These are phyloP conservation scores for Trichocladium uniseriatum DNA, from an alignment of 495 filamentous ascomycete species.

Conservation along the genomic window DNA sequence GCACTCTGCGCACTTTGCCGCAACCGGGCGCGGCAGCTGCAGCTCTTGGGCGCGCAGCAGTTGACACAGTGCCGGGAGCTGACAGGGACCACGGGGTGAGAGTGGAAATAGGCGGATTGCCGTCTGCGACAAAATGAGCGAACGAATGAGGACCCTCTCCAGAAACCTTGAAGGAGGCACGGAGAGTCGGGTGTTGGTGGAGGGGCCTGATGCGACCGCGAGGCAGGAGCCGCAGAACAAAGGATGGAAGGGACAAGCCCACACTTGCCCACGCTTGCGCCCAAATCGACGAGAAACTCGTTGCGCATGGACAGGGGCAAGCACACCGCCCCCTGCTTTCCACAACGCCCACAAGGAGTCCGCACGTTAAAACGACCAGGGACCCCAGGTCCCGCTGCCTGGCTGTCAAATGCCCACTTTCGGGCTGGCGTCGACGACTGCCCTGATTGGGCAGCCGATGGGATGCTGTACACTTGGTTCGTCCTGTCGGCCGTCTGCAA, in stretches of 20 bases:
- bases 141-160: conserved; percentile 7
- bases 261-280: no score
- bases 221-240: not conserved
- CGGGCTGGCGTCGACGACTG: not conserved
- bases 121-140: conserved; percentile 33
- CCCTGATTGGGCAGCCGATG: conserved; percentile 2
- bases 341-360: not conserved
- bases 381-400: conserved; percentile 2
- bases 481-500: not conserved
- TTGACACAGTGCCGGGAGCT: conserved; percentile 28
- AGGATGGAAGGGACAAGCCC: no score
- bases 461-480: not conserved
- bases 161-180: conserved; percentile 12
- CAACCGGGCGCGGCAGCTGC: conserved; percentile 9
- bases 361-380: not conserved
- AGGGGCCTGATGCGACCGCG: conserved; percentile 7
- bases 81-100: conserved; percentile 13
- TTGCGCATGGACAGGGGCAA: not conserved
- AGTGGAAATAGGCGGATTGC: conserved; percentile 32
- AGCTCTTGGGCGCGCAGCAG: conserved; percentile 25
- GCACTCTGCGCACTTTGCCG: conserved; percentile 19
- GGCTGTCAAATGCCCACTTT: not conserved
- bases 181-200: conserved; percentile 8
- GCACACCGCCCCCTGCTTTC: not conserved
- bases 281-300: no score